Percentiles rank a stretch among this genome's conserved stretches.
Conservation (phyloP, 2,329 filamentous ascomycete genomes). For the Aschersonia sp. region DNA sequence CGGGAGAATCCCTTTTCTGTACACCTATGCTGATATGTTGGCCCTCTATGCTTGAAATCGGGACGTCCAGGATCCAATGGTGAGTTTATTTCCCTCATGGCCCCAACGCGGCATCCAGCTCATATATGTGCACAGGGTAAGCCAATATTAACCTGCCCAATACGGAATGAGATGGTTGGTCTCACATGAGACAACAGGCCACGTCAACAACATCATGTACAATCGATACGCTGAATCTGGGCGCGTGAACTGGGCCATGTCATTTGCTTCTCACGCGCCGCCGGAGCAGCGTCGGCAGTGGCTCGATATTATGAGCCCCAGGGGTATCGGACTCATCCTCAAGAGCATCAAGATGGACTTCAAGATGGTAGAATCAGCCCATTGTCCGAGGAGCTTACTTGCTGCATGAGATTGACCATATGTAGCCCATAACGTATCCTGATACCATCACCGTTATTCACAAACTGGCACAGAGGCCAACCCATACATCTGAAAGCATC, state of each 20-base stretch:
- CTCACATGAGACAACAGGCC: conserved; percentile 18
- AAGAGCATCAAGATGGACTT: conserved; percentile 69
- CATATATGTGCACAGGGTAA: not conserved
- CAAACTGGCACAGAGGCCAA: conserved; percentile 46
- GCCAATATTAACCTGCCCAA: not conserved
- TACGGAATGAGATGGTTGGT: not conserved
- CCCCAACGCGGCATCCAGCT: not conserved
- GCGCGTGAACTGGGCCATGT: conserved; percentile 62
- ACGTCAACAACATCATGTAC: conserved; percentile 81
- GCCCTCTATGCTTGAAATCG: no score
- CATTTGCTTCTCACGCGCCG: conserved; percentile 51
- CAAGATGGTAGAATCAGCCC: conserved; percentile 51
- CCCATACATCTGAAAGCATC: conserved; percentile 30
- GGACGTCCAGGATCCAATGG: conserved; percentile 2
- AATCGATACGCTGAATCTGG: conserved; percentile 71
- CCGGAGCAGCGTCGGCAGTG: conserved; percentile 47
- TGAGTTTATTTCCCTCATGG: not conserved
- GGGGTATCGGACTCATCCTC: conserved; percentile 58
- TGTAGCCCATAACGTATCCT: conserved; percentile 66
- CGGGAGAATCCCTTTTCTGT: not conserved
- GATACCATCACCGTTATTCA: conserved; percentile 76
- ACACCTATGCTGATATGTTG: no score
- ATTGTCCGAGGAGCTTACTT: no score
- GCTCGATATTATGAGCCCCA: conserved; percentile 53
- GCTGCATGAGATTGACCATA: not conserved